Percentiles rank a stretch among this genome's conserved stretches.
These are phyloP conservation scores for Quercus agrifolia DNA, from an alignment of 306 rosid species.

Conservation along the genomic window DNA sequence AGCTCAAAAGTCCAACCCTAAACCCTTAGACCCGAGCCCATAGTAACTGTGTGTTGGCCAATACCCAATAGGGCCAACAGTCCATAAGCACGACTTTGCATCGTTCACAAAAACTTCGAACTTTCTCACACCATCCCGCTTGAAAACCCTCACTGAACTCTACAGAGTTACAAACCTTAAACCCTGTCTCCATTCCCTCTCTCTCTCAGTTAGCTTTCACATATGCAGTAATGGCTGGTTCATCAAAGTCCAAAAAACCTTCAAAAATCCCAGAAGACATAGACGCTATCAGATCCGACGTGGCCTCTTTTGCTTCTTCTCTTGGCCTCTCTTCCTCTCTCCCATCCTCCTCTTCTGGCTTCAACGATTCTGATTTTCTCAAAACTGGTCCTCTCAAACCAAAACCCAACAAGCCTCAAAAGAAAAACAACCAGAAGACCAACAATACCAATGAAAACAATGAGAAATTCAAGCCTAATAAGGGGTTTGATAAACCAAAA, in stretches of 20 bases:
- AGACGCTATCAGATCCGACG: slow-evolving; percentile 53
- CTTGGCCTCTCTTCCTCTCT: slow-evolving; percentile 65
- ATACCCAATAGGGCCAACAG: no score
- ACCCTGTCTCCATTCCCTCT: not conserved
- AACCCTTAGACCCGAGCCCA: no score
- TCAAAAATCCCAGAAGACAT: slow-evolving; percentile 41
- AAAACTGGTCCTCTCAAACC: slow-evolving; percentile 36
- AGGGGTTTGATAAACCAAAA: slow-evolving; percentile 8
- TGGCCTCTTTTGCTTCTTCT: slow-evolving; percentile 81
- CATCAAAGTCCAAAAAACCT: slow-evolving; percentile 36
- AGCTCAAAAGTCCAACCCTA: no score
- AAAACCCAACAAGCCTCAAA: slow-evolving; percentile 26
- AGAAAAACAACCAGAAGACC: slow-evolving; percentile 18
- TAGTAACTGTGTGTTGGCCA: no score
- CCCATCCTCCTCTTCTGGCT: slow-evolving; percentile 56
- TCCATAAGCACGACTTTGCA: not conserved
- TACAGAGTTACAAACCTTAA: not conserved
- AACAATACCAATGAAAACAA: not conserved
- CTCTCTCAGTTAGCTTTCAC: not conserved
- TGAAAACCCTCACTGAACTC: not conserved
- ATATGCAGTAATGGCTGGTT: slow-evolving; percentile 52
- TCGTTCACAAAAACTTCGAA: not conserved
- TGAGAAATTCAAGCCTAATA: no score
- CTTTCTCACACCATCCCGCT: not conserved
- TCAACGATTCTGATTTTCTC: slow-evolving; percentile 89